Percentiles rank a stretch among this genome's conserved stretches.
These are phyloP conservation scores for Aspergillus calidoustus DNA, from an alignment of 2,329 filamentous ascomycete genomes.

Conservation along the genomic window DNA sequence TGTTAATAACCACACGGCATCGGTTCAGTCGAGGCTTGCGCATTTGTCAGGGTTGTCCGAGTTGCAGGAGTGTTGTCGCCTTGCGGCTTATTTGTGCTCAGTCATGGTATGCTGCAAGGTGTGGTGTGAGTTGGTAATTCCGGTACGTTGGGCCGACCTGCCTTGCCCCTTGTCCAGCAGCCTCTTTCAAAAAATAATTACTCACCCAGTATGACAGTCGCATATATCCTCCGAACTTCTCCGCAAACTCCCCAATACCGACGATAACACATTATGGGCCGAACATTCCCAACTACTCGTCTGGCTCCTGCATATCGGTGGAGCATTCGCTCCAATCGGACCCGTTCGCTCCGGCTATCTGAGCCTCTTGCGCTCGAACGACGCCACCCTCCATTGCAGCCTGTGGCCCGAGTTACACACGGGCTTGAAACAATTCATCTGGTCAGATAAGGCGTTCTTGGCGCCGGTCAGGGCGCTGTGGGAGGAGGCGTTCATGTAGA, in stretches of 20 bases:
- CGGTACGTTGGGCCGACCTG: background rate
- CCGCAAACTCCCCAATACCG: background rate
- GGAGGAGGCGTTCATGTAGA: background rate
- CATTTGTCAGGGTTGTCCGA: background rate
- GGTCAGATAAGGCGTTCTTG: conserved; percentile 10
- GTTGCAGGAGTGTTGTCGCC: conserved; percentile 7
- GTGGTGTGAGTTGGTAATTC: conserved; percentile 12
- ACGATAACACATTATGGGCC: background rate
- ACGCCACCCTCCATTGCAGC: background rate
- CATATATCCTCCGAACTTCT: conserved; percentile 9
- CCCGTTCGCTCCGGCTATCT: background rate
- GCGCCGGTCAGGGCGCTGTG: conserved; percentile 7
- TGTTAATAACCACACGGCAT: conserved; percentile 12
- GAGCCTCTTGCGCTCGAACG: background rate
- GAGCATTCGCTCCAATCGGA: conserved; percentile 5
- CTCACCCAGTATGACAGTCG: background rate
- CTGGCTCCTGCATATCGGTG: conserved; percentile 11
- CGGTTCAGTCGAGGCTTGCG: conserved; percentile 7
- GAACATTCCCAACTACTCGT: background rate
- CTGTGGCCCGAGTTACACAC: background rate
- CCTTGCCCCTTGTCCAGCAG: background rate
- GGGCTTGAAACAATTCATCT: background rate
- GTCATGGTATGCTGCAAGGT: conserved; percentile 13
- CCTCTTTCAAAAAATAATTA: background rate
- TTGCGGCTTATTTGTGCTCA: conserved; percentile 10